Percentiles rank a stretch among this genome's conserved stretches.
These are phyloP conservation scores for Solanum microdontum DNA, from an alignment of 257 asterid species.

Conservation along the genomic window DNA sequence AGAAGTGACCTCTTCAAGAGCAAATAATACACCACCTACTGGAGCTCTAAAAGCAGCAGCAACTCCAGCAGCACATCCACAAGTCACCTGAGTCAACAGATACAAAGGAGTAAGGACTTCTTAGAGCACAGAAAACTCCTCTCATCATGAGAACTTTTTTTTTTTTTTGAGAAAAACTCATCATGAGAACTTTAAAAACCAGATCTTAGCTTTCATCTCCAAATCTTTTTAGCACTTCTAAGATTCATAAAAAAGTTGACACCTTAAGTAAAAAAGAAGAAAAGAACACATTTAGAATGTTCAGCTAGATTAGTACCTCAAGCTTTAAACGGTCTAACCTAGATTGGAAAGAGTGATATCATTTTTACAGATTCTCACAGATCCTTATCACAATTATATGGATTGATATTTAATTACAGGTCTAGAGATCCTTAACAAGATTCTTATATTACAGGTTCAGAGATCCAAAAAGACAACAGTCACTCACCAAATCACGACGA, in stretches of 20 bases:
- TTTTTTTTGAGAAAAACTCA: not conserved
- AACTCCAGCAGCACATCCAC: constrained; percentile 99
- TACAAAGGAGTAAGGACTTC: constrained; percentile 26
- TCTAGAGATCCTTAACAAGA: not conserved
- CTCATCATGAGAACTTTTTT: constrained; percentile 8
- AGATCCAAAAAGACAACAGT: not conserved
- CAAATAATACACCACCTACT: constrained; percentile 97
- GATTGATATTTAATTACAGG: not conserved
- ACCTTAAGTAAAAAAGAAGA: not conserved
- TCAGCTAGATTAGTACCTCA: not conserved
- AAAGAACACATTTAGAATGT: not conserved
- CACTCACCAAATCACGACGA: constrained; percentile 99
- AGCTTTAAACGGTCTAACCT: not conserved
- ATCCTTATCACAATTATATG: not conserved
- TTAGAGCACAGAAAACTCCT: constrained; percentile 19
- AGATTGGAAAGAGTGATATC: not conserved
- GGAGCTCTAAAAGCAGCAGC: constrained; percentile 99
- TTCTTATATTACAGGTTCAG: not conserved
- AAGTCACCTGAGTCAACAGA: constrained; percentile 79
- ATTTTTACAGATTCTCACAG: not conserved
- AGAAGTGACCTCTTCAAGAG: constrained; percentile 96
- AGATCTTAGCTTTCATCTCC: not conserved
- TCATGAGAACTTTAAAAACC: constrained; percentile 7
- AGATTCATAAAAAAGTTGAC: not conserved
- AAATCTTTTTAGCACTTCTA: not conserved